These are phyloP conservation scores for Thalassiosira hispida DNA, from an alignment of 352 stramenopile genomes.

Conservation along the genomic window DNA sequence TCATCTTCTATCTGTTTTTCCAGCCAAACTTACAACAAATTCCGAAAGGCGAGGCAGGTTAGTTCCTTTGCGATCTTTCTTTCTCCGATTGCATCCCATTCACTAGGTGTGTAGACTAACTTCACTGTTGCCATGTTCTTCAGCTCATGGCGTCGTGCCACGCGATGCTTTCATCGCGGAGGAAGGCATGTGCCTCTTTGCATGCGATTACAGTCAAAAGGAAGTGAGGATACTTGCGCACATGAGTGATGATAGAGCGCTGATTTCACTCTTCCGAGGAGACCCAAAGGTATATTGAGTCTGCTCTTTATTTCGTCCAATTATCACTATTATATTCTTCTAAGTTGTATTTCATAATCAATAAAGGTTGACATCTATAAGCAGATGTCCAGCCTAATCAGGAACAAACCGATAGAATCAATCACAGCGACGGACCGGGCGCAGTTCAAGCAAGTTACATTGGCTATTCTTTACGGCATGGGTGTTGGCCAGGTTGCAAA, in stretches of 20 bases:
- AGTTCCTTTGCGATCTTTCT: background rate
- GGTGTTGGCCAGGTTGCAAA: conserved; percentile 55
- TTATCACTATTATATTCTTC: too few species aligned
- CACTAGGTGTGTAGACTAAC: too few species aligned
- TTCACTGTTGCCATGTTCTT: background rate
- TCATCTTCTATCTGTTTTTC: background rate
- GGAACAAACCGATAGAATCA: conserved; percentile 42
- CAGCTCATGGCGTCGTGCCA: conserved; percentile 43
- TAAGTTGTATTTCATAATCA: too few species aligned
- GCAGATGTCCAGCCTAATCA: conserved; percentile 58
- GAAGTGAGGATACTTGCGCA: conserved; percentile 70
- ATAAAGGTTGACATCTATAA: conserved; percentile 73
- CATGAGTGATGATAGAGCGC: conserved; percentile 47
- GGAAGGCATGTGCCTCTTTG: conserved; percentile 42
- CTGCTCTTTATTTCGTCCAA: too few species aligned
- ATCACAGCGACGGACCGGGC: conserved; percentile 37
- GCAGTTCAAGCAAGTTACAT: conserved; percentile 62
- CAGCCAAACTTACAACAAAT: conserved; percentile 19
- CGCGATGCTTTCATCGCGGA: conserved; percentile 47
- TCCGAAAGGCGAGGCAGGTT: conserved; percentile 5
- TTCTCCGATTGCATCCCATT: background rate
- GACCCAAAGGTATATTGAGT: conserved; percentile 30
- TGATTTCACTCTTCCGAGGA: conserved; percentile 52
- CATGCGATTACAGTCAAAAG: conserved; percentile 68
- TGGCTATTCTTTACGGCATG: conserved; percentile 66